A percentile compares a stretch with the other conserved stretches of the same genome.
Conservation (phyloP, 371 early-diverging fungal genomes). For the Mucor irregularis region DNA sequence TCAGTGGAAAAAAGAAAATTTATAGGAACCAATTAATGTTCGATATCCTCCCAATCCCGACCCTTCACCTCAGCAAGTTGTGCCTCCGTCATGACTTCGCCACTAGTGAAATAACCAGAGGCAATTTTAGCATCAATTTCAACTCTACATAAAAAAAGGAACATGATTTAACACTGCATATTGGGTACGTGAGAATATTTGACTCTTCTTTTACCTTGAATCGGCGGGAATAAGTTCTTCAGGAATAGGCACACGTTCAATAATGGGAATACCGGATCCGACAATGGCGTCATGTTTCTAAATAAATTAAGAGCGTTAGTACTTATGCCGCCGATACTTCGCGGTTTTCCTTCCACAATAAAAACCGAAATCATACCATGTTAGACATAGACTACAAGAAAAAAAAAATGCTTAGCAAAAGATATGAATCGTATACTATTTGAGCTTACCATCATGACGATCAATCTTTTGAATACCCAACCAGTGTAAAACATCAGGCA, state of each 20-base stretch:
- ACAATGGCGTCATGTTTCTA: constrained; percentile 95
- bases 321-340: too few species aligned
- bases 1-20: not conserved
- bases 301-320: constrained; percentile 6
- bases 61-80: constrained; percentile 74
- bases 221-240: constrained; percentile 90
- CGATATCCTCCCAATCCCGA: constrained; percentile 82
- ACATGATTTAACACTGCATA: not conserved
- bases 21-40: constrained; percentile 51
- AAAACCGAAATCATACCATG: too few species aligned
- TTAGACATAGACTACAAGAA: constrained; percentile 76
- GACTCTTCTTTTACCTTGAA: constrained; percentile 51
- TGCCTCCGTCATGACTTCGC: constrained; percentile 56
- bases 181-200: not conserved
- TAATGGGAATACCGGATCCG: constrained; percentile 85
- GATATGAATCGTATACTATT: constrained; percentile 5
- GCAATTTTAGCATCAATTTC: constrained; percentile 98
- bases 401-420: constrained; percentile 1
- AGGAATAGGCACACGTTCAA: constrained; percentile 91
- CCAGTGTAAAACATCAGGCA: constrained; percentile 98
- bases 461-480: constrained; percentile 94
- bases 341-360: not conserved
- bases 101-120: constrained; percentile 88
- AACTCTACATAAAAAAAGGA: constrained; percentile 49
- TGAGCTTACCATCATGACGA: constrained; percentile 74